Evolutionary conservation across 164 flowering plant genomes (phyloP), one percentile per base, ranked within the genome.

Genomic region (Umbellularia californica): DNA sequence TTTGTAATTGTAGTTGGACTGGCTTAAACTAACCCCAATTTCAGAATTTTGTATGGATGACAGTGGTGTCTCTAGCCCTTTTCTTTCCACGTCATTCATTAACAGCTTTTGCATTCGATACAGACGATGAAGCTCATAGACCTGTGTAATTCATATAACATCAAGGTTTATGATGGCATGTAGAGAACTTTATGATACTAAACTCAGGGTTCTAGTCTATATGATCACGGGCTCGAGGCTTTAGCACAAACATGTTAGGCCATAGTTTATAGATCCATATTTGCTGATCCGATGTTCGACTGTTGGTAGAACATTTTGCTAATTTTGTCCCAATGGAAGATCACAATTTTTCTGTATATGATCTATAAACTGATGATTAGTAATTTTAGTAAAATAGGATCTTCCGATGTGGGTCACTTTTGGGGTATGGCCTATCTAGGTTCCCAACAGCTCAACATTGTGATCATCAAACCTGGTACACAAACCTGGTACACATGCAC

Each of bases 71-170:
- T 30, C 28, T 27, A 1, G 50, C 47, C 69, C 47, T 25, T 30
- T 67, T 17, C 69, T 67, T 25, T 28, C 9, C 76, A 76, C 73
- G 68, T 78, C 87, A 27, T 77, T 85, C 97, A 94, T 92, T 65
- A 94, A 72, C 67, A 81, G 69, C 81, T 90, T 91, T 81, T 94
- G 98, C 50, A 82, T 82, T 77, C 68, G 82, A 71, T 94, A 94
- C 13, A 92, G 77, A 3, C 97, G 90, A 77, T 94, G 98, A 70
- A 94, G 97, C 77, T 92, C 97, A 52, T 72, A 77, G 22, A 94
- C 92, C 97, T 94, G 85, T 73, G 75, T 33, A 28, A 62, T 50
- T 30, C 19, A 17, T 24, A 14, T 51, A 67, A 70, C 22, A 33
- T 69, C 47, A 41, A 41, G 47, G 47, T 41, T 41, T 41, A 41